Evolutionary conservation across 441 rosid species (phyloP).

Genomic region (Eugenia klotzschiana): DNA sequence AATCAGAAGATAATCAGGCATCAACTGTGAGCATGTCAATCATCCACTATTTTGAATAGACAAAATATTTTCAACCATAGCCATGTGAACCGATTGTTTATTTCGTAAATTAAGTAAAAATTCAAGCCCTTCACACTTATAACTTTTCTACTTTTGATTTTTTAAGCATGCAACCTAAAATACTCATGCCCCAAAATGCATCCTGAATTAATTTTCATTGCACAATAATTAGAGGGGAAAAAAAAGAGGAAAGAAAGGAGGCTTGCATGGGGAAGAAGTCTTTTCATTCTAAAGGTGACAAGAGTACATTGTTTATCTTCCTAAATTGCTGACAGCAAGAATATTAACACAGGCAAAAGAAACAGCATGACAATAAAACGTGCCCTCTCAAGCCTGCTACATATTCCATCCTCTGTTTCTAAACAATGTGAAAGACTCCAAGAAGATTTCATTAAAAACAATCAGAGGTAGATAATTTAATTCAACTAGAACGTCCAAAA

Average conservation of each 20-base stretch:
- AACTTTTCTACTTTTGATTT: neutral
- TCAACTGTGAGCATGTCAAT: neutral
- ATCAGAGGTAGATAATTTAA: neutral
- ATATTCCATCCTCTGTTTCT: neutral
- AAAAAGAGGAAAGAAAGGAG: neutral
- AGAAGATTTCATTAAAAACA: neutral
- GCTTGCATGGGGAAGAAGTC: neutral
- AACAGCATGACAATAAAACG: neutral
- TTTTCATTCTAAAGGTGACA: neutral
- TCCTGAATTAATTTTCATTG: neutral
- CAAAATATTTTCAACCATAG: neutral
- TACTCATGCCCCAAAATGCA: neutral
- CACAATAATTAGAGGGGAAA: neutral
- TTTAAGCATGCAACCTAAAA: neutral
- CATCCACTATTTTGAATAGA: neutral
- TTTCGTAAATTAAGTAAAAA: neutral
- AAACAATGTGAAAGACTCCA: neutral
- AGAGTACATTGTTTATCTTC: neutral
- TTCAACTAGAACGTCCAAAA: neutral
- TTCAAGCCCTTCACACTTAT: neutral
- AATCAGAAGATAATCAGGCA: neutral
- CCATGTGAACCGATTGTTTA: neutral
- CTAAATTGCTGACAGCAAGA: neutral
- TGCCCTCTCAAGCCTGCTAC: neutral
- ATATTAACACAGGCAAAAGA: neutral